phyloP scores from a whole-genome alignment of 176 grass and related monocot species.

The Oryza punctata region DNA sequence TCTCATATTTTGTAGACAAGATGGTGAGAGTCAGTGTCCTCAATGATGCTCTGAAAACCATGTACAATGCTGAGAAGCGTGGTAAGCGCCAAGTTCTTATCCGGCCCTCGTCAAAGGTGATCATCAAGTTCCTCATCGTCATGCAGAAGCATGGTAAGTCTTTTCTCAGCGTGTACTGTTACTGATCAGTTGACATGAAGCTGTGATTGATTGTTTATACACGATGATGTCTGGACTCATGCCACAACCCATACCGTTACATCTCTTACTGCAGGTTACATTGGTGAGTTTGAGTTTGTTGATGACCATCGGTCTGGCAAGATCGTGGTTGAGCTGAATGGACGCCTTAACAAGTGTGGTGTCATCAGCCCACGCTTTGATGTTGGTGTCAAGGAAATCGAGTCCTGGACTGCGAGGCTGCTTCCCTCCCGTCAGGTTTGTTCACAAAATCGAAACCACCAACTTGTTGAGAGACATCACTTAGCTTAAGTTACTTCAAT shows the following conservation, averaged over 20 bases:
- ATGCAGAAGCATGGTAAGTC: slow-evolving; percentile 55
- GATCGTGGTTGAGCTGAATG: slow-evolving; percentile 49
- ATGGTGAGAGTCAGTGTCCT: slow-evolving; percentile 54
- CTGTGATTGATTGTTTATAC: background rate
- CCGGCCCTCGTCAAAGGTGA: slow-evolving; percentile 47
- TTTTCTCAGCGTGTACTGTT: background rate
- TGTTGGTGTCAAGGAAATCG: slow-evolving; percentile 53
- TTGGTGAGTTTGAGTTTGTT: slow-evolving; percentile 51
- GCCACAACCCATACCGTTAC: background rate
- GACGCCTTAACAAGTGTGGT: slow-evolving; percentile 53
- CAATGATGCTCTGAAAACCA: slow-evolving; percentile 52
- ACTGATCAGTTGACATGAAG: background rate
- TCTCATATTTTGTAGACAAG: background rate
- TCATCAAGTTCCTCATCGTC: slow-evolving; percentile 53
- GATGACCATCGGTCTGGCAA: slow-evolving; percentile 53
- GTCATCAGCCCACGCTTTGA: slow-evolving; percentile 51
- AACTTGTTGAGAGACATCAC: background rate
- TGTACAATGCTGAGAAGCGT: slow-evolving; percentile 55
- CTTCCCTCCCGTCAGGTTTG: slow-evolving; percentile 51
- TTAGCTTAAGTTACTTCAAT: background rate
- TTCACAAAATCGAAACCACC: background rate
- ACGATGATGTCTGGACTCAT: background rate
- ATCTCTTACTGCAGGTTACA: slow-evolving; percentile 31
- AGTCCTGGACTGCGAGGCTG: slow-evolving; percentile 44
- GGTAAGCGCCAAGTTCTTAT: slow-evolving; percentile 52